Evolutionary conservation across 2,329 filamentous ascomycete species (phyloP).

Genomic region (Aspergillus sp.): DNA sequence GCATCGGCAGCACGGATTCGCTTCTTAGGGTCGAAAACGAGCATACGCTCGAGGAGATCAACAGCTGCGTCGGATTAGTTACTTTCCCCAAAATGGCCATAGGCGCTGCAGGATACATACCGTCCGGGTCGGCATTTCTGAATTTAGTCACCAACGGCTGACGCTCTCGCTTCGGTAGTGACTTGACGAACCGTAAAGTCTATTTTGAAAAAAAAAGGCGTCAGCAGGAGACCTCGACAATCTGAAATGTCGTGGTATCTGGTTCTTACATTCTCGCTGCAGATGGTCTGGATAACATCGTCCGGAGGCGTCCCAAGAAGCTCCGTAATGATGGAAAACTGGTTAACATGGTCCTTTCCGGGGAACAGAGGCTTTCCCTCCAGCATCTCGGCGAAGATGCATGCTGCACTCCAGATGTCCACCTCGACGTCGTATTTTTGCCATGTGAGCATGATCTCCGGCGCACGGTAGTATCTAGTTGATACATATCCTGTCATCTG

Average conservation of each 20-base stretch:
- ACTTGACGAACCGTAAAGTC: slow-evolving; percentile 97
- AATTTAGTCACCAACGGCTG: slow-evolving; percentile 87
- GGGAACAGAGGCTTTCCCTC: slow-evolving; percentile 98
- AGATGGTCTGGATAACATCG: slow-evolving; percentile 98
- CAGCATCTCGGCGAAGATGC: slow-evolving; percentile 99
- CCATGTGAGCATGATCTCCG: slow-evolving; percentile 99
- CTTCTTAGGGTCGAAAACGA: slow-evolving; percentile 98
- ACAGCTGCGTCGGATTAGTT: slow-evolving; percentile 60
- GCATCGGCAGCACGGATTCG: slow-evolving; percentile 84
- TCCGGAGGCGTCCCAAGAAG: slow-evolving; percentile 93
- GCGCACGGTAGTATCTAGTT: slow-evolving; percentile 96
- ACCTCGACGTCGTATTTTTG: slow-evolving; percentile 99
- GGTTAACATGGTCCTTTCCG: slow-evolving; percentile 98
- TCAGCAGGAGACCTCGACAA: slow-evolving; percentile 23
- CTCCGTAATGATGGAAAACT: slow-evolving; percentile 99
- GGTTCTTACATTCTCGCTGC: slow-evolving; percentile 83
- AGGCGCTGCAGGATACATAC: slow-evolving; percentile 49
- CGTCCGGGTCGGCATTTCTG: slow-evolving; percentile 84
- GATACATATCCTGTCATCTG: slow-evolving; percentile 99
- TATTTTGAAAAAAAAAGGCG: slow-evolving; percentile 35
- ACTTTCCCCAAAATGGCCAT: neutral
- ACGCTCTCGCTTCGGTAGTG: slow-evolving; percentile 88
- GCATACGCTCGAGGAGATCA: slow-evolving; percentile 91
- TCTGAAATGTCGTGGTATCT: neutral
- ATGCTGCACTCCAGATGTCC: slow-evolving; percentile 98